Evolutionary conservation across 2,329 filamentous ascomycete species (phyloP).

Genomic region (Penicillium olsonii): DNA sequence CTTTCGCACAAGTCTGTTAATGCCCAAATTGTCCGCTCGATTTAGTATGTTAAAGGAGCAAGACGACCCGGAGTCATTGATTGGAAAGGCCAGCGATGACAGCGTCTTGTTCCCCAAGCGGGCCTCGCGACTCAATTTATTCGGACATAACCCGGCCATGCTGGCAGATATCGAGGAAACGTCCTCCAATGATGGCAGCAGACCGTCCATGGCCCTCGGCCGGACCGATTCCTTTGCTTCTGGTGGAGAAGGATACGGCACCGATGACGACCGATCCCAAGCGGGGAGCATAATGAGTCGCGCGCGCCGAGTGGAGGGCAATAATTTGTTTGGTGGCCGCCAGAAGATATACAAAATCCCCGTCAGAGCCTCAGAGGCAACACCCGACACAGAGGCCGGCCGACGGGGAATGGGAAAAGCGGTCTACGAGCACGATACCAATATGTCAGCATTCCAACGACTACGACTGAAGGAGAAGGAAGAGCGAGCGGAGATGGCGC

Average conservation of each 20-base stretch:
- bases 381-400: constrained; percentile 31
- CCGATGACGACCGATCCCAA: constrained; percentile 65
- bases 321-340: constrained; percentile 88
- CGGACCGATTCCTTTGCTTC: constrained; percentile 67
- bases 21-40: constrained; percentile 90
- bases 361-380: constrained; percentile 45
- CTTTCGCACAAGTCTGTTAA: constrained; percentile 91
- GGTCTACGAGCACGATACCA: constrained; percentile 85
- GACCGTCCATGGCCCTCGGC: constrained; percentile 60
- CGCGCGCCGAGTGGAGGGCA: constrained; percentile 80
- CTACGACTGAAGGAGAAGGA: constrained; percentile 60
- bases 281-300: constrained; percentile 78
- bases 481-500: constrained; percentile 45
- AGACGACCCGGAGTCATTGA: constrained; percentile 82
- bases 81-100: constrained; percentile 94
- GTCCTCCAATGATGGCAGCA: constrained; percentile 68
- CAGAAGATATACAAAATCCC: constrained; percentile 94
- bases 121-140: constrained; percentile 74
- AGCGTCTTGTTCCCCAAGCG: constrained; percentile 84
- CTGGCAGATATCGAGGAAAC: constrained; percentile 89
- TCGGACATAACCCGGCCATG: constrained; percentile 60
- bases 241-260: constrained; percentile 59
- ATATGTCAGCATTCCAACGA: constrained; percentile 79
- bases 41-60: constrained; percentile 98
- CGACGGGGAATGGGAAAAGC: constrained; percentile 58